Percentiles rank a stretch among this genome's conserved stretches.
Conservation (phyloP, 495 filamentous ascomycete genomes). For the Penicillium roqueforti region DNA sequence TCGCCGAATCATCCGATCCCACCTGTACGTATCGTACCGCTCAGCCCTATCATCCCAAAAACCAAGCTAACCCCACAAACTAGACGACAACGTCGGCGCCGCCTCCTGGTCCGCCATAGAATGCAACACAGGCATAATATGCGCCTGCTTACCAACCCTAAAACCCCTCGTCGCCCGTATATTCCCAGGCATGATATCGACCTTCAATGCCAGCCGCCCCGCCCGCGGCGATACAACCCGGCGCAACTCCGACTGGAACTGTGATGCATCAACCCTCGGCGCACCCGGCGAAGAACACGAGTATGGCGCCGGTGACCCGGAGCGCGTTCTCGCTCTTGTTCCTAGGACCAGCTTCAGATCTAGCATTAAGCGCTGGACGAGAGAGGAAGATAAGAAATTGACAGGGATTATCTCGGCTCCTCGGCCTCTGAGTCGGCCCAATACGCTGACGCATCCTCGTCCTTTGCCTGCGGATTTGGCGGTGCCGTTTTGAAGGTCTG, state of each 20-base stretch:
- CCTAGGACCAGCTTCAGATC: conserved; percentile 15
- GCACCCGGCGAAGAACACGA: conserved; percentile 33
- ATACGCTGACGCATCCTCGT: background rate
- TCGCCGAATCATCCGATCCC: conserved; percentile 38
- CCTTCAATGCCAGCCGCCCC: conserved; percentile 20
- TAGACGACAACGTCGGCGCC: conserved; percentile 53
- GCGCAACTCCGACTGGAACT: conserved; percentile 29
- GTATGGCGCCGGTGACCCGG: conserved; percentile 27
- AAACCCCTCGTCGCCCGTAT: conserved; percentile 66
- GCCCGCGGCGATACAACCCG: conserved; percentile 17
- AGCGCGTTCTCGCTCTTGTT: conserved; percentile 24
- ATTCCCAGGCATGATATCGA: conserved; percentile 32
- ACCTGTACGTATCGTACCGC: conserved; percentile 31
- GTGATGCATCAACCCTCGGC: conserved; percentile 31
- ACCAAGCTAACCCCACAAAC: conserved; percentile 3
- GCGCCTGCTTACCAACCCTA: conserved; percentile 80
- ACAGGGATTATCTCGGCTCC: conserved; percentile 3
- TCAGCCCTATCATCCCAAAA: background rate
- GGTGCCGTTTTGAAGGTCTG: background rate
- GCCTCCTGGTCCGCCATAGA: conserved; percentile 84
- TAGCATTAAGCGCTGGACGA: background rate
- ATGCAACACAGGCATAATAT: conserved; percentile 83
- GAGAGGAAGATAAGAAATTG: conserved; percentile 9
- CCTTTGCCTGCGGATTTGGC: background rate
- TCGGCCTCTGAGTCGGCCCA: conserved; percentile 2